phyloP scores from a whole-genome alignment of 345 rosid genomes.

The Rhodamnia rubescens region DNA sequence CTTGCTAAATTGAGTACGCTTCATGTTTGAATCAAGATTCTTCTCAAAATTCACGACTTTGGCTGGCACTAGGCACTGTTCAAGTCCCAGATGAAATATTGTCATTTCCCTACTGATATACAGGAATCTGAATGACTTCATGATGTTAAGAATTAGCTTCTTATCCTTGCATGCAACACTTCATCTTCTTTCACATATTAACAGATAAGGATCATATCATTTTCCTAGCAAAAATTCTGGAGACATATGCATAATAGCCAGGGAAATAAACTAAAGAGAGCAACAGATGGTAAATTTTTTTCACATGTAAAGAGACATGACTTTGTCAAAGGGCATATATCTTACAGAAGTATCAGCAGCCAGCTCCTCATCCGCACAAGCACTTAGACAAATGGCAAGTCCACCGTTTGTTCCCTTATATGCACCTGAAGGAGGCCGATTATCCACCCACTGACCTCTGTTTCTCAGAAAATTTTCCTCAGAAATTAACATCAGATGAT shows the following conservation, averaged over 20 bases:
- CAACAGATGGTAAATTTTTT: not conserved
- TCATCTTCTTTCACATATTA: not conserved
- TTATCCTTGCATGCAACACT: not conserved
- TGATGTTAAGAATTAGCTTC: not conserved
- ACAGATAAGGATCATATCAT: not conserved
- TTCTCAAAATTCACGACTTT: not conserved
- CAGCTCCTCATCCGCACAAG: slow-evolving; percentile 32
- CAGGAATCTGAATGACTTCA: not conserved
- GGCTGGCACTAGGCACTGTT: not conserved
- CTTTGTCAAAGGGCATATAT: not conserved
- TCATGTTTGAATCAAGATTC: not conserved
- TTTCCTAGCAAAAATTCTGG: not conserved
- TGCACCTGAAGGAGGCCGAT: slow-evolving; percentile 23
- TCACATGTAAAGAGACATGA: not conserved
- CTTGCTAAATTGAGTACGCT: not conserved
- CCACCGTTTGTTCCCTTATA: slow-evolving; percentile 41
- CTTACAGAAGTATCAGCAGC: slow-evolving; percentile 41
- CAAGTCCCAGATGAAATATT: too few relatives aligned
- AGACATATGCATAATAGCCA: not conserved
- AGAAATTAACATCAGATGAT: not conserved
- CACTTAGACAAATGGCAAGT: slow-evolving; percentile 36
- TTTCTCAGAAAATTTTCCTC: not conserved
- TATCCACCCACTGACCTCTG: slow-evolving; percentile 22
- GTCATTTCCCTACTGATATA: not conserved
- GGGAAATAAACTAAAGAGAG: not conserved